Base-by-base conservation (phyloP, 345 rosid species). In the Chamaenerion angustifolium region DNA sequence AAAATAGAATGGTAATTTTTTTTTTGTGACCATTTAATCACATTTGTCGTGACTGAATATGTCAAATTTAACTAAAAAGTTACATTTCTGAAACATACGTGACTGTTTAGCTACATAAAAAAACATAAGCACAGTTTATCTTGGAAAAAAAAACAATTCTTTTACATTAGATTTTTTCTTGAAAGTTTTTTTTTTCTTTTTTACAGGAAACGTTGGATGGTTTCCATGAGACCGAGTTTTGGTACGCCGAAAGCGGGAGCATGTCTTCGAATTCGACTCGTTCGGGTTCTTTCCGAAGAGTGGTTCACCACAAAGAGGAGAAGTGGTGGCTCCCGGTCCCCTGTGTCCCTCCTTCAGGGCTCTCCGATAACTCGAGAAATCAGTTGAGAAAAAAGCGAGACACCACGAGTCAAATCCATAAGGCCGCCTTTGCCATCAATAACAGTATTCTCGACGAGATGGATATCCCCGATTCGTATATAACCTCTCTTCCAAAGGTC, bases 271-370 rank as follows among this genome's bases (percentile, higher is more conserved):
- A 76, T 49, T 87, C 95, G 2, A 74, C 80, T 2, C 78, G 65
- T 40, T 73, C 92, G 8, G 93, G 78, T 53, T 86, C 96, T 0
- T 86, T 82, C 47, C 71, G 93, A 7, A 80, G 78, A 64, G 76
- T 56, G 53, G 68, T 80, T 51, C 85, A 81, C 55, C 70, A 85
- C 43, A 79, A 77, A 52, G 96, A 92, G 50, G 96, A 92, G 67
- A 88, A 88, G 71, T 93, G 99, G 99, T 88, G 99, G 96, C 60
- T 93, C 46, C 99, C 96, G 0, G 78, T 88, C 52, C 96, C 99
- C 1, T 79, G 85, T 43, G 82, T 93, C 51, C 88, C 84, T 37
- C 51, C 76, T 16, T 75, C 54, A 12, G 95, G 96, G 18, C 77
- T 93, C 23, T 82, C 95, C 16, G 95, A 85, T 59, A 78, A 74